Base-by-base conservation (phyloP, 352 stramenopile species). In the Globisporangium yorkense region DNA sequence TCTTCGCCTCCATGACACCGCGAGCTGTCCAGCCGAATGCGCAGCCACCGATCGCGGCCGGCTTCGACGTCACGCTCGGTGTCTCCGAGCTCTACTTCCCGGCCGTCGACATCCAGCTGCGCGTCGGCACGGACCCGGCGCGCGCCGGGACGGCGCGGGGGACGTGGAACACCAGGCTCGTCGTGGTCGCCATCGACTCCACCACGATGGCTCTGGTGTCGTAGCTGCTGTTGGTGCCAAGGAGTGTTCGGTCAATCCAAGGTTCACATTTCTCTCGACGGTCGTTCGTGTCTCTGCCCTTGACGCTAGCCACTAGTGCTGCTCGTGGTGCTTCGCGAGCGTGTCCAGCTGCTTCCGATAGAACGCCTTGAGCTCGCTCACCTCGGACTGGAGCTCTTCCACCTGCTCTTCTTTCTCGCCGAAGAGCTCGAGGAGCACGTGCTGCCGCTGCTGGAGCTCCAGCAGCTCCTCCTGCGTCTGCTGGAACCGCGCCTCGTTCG, bases 381-480 rank as follows among this genome's bases (percentile, higher is more conserved):
- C 79, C 56, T 94, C 82, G 2, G 75, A 60, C 58, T 92, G 81
- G 9, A 94, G 54, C 51, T 94, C 84, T 55, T 94, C 84, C 10
- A 94, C 78, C 45, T 94, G 81, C 59, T 94, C 84, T 57, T 94
- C 84, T 57, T 91, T 94, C 41, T 94, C 84, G 31, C 84, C 84
- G 63, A 94, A 88, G 8, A 94, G 71, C 55, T 94, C 84, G 7
- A 94, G 66, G 31, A 94, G 51, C 50, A 94, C 80, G 29, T 90
- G 78, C 56, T 94, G 81, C n/a, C 81, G 81, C 51, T 90, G 77
- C 51, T 86, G 74, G 21, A 94, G 59, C 52, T 83, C 61, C 54
- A 57, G 66, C 8, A 92, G 56, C 55, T 86, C 71, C 0, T 76
- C 54, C 41, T 88, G 71, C 0, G 74, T 71, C 29, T 84, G 68